Evolutionary conservation across 768 basidiomycete genomes (phyloP), one percentile per base, ranked within the genome.

Genomic region (Suillus placidus): DNA sequence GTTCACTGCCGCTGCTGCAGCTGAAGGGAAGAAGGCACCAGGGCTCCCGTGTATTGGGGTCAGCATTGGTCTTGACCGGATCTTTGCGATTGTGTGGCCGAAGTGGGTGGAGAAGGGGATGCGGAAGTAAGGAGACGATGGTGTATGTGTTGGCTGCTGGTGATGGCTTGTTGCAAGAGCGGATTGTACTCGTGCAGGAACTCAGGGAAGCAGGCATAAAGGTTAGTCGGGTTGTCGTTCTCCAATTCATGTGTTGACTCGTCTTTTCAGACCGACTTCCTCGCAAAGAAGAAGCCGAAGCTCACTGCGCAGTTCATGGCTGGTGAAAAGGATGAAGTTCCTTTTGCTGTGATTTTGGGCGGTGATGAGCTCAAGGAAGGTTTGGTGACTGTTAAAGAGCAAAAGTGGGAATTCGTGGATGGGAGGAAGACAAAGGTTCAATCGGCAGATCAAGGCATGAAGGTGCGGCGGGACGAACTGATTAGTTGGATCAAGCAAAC

Each of bases 231-330:
- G 12, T 6, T 23, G 10, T 34, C 30, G 55, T 52, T 52, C 3
- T 42, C 26, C 1, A 35, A n/a, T 40, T 60, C 34, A 65, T 26
- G 8, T 20, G 49, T 62, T 71, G 54, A 69, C 56, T 5, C 45
- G 13, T 42, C 6, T 52, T 51, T 51, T 6, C 70, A 96, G 94
- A 85, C 92, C 64, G 97, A 99, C 76, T 99, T 94, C 81, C 80
- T 95, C 71, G 92, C 93, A 66, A 98, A 97, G 77, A 87, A 81
- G 63, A 98, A 97, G 76, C 96, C 97, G 0, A 98, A 98, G 75
- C 77, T 94, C 40, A 83, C 84, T 0, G 83, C 87, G 3, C 97
- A 99, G 73, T 98, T 97, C 74, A 92, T 92, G 26, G 89, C 90
- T 1, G 93, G 92, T 34, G 97, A 97, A 79, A 89, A 82, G 73